Percentiles rank a stretch among this genome's conserved stretches.
Conservation (phyloP, 805 yeast genomes). For the Torulaspora gathmanii region DNA sequence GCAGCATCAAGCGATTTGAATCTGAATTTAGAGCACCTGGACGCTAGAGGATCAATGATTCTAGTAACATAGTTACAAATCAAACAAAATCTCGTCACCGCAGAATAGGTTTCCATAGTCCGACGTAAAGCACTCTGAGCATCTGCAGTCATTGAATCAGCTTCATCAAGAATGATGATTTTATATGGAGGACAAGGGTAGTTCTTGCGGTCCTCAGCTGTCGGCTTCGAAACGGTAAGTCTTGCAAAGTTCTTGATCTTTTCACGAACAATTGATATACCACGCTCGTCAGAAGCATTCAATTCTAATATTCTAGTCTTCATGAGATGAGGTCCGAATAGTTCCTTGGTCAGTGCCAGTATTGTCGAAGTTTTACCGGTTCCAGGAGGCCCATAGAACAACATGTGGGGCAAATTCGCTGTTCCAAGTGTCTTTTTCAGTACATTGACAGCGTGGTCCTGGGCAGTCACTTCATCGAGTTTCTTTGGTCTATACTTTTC, state of each 20-base stretch:
- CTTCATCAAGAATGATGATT: constrained; percentile 87
- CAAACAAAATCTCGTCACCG: constrained; percentile 86
- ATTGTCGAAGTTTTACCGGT: constrained; percentile 90
- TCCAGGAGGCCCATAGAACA: constrained; percentile 92
- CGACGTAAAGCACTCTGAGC: constrained; percentile 95
- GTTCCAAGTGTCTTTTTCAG: constrained; percentile 71
- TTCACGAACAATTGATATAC: constrained; percentile 80
- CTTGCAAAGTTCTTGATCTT: constrained; percentile 85
- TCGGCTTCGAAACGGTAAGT: constrained; percentile 74
- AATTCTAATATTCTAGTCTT: constrained; percentile 72
- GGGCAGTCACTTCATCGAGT: constrained; percentile 85
- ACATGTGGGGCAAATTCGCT: constrained; percentile 85
- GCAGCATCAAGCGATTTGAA: constrained; percentile 70
- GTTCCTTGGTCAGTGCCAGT: constrained; percentile 71
- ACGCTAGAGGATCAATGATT: constrained; percentile 93
- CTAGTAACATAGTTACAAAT: constrained; percentile 96
- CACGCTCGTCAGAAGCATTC: constrained; percentile 89
- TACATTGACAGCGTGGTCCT: constrained; percentile 81
- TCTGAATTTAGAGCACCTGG: constrained; percentile 93
- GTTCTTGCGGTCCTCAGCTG: constrained; percentile 56
- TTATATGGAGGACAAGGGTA: constrained; percentile 98
- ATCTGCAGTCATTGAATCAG: constrained; percentile 95
- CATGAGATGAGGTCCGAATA: constrained; percentile 68
- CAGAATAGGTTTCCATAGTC: constrained; percentile 87
- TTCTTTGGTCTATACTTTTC: constrained; percentile 90